A percentile compares a stretch with the other conserved stretches of the same genome.
phyloP scores from a whole-genome alignment of 441 rosid species.

The Arabidopsis hybrid region DNA sequence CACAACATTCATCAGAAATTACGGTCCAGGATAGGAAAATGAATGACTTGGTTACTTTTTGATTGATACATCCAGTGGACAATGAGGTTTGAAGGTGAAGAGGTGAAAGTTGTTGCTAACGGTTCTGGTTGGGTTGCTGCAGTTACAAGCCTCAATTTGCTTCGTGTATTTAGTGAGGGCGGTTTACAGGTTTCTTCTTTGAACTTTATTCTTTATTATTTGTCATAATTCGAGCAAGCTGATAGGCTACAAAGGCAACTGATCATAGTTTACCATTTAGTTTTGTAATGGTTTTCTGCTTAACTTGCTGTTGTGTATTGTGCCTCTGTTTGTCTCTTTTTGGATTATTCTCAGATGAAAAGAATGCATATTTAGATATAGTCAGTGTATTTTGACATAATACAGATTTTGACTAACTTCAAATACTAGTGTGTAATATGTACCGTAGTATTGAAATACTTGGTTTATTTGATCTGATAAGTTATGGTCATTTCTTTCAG shows the following conservation, averaged over 20 bases:
- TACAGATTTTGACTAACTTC: background rate
- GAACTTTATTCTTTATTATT: constrained; percentile 24
- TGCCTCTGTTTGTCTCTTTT: constrained; percentile 5
- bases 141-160: constrained; percentile 84
- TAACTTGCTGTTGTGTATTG: constrained; percentile 8
- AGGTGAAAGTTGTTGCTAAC: constrained; percentile 83
- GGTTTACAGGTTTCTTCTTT: constrained; percentile 84
- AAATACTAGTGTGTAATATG: background rate
- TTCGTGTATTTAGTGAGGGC: constrained; percentile 86
- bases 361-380: background rate
- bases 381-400: background rate
- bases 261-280: constrained; percentile 10
- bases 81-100: constrained; percentile 97
- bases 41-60: constrained; percentile 28
- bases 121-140: constrained; percentile 93
- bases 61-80: constrained; percentile 72
- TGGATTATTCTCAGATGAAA: constrained; percentile 13
- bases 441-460: background rate
- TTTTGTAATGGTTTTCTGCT: background rate
- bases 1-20: constrained; percentile 15
- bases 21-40: background rate
- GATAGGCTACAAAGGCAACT: constrained; percentile 20
- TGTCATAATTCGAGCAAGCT: constrained; percentile 21
- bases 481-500: constrained; percentile 51
- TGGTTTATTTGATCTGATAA: constrained; percentile 21